phyloP scores from a whole-genome alignment of 2,329 filamentous ascomycete species.

The Diaporthe citri region DNA sequence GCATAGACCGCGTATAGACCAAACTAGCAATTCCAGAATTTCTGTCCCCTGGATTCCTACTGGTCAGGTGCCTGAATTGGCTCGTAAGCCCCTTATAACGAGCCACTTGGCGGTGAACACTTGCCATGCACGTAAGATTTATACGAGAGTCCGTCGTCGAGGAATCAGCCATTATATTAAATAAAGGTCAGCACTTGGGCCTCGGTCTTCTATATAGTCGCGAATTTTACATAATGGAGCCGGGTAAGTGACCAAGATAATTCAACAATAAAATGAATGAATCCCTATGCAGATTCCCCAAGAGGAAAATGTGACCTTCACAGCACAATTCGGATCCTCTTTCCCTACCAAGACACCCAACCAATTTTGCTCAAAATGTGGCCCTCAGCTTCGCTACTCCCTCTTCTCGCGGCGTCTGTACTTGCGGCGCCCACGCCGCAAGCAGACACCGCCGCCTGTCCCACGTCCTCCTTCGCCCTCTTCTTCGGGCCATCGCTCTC shows the following conservation, averaged over 20 bases:
- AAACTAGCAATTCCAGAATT: neutral
- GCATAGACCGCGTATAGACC: neutral
- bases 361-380: neutral
- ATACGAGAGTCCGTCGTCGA: conserved; percentile 6
- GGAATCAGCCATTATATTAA: neutral
- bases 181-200: neutral
- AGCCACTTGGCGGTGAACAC: neutral
- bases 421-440: conserved; percentile 8
- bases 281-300: neutral
- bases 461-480: conserved; percentile 4
- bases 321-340: neutral
- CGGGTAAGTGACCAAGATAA: neutral
- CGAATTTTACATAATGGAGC: neutral
- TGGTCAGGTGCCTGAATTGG: neutral
- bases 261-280: neutral
- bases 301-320: neutral
- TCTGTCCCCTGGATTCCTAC: neutral
- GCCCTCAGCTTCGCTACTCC: neutral
- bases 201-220: neutral
- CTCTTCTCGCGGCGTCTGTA: conserved; percentile 1
- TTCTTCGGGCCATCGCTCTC: conserved; percentile 17
- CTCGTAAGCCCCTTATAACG: neutral
- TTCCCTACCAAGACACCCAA: neutral
- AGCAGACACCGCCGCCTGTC: neutral
- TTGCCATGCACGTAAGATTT: conserved; percentile 12